A percentile compares a stretch with the other conserved stretches of the same genome.
These are phyloP conservation scores for Mycena albidolilacea DNA, from an alignment of 768 basidiomycete genomes.

Conservation along the genomic window DNA sequence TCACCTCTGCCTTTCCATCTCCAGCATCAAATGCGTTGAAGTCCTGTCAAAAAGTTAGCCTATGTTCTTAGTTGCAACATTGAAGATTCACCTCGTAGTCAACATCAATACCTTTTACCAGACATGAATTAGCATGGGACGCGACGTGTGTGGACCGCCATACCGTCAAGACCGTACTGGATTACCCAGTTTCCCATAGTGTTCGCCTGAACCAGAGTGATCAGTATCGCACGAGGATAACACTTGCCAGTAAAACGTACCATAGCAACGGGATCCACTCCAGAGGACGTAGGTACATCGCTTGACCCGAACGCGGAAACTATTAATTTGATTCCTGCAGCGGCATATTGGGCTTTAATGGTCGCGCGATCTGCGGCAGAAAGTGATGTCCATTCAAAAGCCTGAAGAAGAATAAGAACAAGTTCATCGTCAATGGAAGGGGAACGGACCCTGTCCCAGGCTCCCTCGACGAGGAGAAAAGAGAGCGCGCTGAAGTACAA, in stretches of 20 bases:
- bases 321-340: slow-evolving; percentile 73
- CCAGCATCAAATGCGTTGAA: slow-evolving; percentile 61
- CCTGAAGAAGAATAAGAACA: slow-evolving; percentile 43
- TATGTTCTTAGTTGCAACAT: background rate
- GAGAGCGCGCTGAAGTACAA: slow-evolving; percentile 57
- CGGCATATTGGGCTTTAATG: slow-evolving; percentile 66
- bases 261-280: slow-evolving; percentile 71
- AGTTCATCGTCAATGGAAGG: background rate
- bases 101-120: slow-evolving; percentile 76
- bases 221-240: background rate
- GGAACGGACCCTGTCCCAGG: slow-evolving; percentile 64
- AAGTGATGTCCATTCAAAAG: slow-evolving; percentile 67
- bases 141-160: no score
- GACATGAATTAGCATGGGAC: no score
- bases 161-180: slow-evolving; percentile 57
- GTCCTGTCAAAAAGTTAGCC: slow-evolving; percentile 57
- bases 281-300: slow-evolving; percentile 70
- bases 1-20: slow-evolving; percentile 24
- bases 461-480: slow-evolving; percentile 69
- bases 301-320: slow-evolving; percentile 78
- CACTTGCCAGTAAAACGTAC: slow-evolving; percentile 51
- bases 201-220: slow-evolving; percentile 60
- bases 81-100: slow-evolving; percentile 69
- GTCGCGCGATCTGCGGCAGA: slow-evolving; percentile 61
- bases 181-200: slow-evolving; percentile 79